Evolutionary conservation across 2,329 filamentous ascomycete genomes (phyloP).

Genomic region (Sporothrix pseudoabietina): DNA sequence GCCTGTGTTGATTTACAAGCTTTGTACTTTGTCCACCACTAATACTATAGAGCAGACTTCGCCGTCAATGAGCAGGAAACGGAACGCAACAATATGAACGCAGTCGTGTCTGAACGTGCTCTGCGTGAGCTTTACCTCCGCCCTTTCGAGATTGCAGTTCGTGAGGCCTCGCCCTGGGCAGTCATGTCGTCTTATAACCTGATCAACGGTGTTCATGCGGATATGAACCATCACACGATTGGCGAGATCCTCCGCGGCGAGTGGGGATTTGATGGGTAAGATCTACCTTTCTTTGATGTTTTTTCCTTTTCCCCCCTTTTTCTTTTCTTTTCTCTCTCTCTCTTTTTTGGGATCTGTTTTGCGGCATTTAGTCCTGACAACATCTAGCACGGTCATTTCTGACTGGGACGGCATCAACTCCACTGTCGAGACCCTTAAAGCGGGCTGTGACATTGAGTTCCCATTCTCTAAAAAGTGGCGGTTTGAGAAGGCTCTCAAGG

Average conservation of each 20-base stretch:
- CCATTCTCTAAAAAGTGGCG: conserved; percentile 59
- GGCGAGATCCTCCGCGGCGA: conserved; percentile 61
- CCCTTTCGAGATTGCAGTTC: conserved; percentile 72
- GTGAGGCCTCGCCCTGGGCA: conserved; percentile 69
- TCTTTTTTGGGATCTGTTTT: background rate
- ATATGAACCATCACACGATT: conserved; percentile 59
- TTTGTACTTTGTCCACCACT: background rate
- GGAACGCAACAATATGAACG: conserved; percentile 64
- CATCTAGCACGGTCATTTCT: conserved; percentile 55
- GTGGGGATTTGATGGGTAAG: conserved; percentile 63
- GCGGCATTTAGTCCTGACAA: background rate
- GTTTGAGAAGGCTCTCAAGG: conserved; percentile 59
- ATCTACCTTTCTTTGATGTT: background rate
- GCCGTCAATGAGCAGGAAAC: conserved; percentile 76
- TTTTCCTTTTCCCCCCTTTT: background rate
- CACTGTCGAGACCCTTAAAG: conserved; percentile 56
- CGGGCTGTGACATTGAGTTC: conserved; percentile 61
- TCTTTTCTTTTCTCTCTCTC: background rate
- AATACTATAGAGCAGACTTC: conserved; percentile 51
- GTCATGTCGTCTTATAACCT: conserved; percentile 71
- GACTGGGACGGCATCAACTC: conserved; percentile 64
- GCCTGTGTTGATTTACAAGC: too few species aligned
- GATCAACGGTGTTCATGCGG: conserved; percentile 64
- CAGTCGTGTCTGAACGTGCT: conserved; percentile 64
- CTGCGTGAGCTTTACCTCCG: conserved; percentile 72